These are phyloP conservation scores for Naematelia encephala DNA, from an alignment of 768 basidiomycete genomes.

Conservation along the genomic window DNA sequence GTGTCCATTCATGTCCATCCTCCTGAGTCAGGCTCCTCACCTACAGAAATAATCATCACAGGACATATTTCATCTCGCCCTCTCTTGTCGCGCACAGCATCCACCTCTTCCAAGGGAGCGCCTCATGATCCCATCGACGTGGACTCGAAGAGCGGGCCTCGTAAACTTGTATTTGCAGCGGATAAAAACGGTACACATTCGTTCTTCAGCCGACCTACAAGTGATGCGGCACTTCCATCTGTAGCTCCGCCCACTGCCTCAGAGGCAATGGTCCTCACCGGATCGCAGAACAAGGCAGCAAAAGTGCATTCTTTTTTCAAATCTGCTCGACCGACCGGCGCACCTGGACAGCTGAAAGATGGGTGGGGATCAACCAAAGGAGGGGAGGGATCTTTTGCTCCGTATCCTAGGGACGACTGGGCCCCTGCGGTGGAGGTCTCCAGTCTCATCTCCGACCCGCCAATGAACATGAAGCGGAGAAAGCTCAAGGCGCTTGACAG, in stretches of 20 bases:
- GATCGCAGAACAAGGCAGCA: constrained; percentile 1
- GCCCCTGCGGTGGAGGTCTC: too few relatives aligned
- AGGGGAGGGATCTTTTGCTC: constrained; percentile 35
- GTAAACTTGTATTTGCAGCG: constrained; percentile 31
- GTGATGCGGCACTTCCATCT: not conserved
- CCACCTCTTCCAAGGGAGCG: constrained; percentile 4
- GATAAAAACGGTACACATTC: constrained; percentile 33
- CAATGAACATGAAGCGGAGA: constrained; percentile 5
- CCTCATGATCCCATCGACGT: constrained; percentile 4
- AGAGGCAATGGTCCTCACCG: not conserved
- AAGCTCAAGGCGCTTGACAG: not conserved
- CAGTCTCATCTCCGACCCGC: too few relatives aligned
- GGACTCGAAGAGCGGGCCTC: not conserved
- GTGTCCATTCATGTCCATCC: not conserved
- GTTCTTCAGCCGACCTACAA: constrained; percentile 23
- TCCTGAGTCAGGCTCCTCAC: constrained; percentile 4
- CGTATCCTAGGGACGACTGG: constrained; percentile 25
- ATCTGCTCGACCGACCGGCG: constrained; percentile 6
- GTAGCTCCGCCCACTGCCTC: not conserved
- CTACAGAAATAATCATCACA: constrained; percentile 10
- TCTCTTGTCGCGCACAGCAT: constrained; percentile 6
- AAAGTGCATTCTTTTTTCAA: constrained; percentile 35
- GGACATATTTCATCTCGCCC: constrained; percentile 3
- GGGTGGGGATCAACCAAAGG: constrained; percentile 41
- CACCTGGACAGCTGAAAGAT: constrained; percentile 16